phyloP scores from a whole-genome alignment of 306 rosid genomes.

The Chamaecrista fasciculata region DNA sequence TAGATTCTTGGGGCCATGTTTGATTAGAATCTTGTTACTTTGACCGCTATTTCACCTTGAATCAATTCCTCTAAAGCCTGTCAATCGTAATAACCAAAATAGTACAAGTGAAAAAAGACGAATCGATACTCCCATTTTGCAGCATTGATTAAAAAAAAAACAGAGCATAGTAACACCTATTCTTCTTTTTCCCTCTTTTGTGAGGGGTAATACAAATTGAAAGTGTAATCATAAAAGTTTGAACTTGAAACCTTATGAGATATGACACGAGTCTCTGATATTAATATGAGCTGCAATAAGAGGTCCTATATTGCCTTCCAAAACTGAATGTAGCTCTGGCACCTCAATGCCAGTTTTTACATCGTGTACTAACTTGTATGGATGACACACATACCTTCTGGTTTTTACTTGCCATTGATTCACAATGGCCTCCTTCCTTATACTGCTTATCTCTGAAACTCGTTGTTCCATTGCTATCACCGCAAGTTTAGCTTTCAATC shows the following conservation, averaged over 20 bases:
- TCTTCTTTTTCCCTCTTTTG: background rate
- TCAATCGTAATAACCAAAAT: no score
- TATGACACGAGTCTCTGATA: slow-evolving; percentile 35
- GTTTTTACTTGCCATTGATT: slow-evolving; percentile 50
- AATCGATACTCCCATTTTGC: background rate
- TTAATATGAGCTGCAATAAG: slow-evolving; percentile 67
- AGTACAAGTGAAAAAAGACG: background rate
- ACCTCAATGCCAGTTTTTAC: slow-evolving; percentile 62
- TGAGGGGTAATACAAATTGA: background rate
- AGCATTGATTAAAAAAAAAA: background rate
- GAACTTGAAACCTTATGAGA: slow-evolving; percentile 7
- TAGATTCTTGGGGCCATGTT: background rate
- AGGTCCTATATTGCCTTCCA: slow-evolving; percentile 76
- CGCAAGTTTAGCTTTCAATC: slow-evolving; percentile 69
- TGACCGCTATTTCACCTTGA: background rate
- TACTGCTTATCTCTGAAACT: slow-evolving; percentile 41
- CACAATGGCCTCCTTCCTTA: slow-evolving; percentile 46
- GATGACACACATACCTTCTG: slow-evolving; percentile 51
- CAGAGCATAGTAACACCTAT: background rate
- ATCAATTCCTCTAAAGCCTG: no score
- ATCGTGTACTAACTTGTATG: slow-evolving; percentile 62
- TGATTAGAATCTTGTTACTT: background rate
- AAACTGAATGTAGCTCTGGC: slow-evolving; percentile 52
- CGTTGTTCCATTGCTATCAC: slow-evolving; percentile 68
- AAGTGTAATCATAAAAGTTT: background rate